Base-by-base conservation (phyloP, 2,329 filamentous ascomycete genomes). In the Penicillium psychrosexuale region DNA sequence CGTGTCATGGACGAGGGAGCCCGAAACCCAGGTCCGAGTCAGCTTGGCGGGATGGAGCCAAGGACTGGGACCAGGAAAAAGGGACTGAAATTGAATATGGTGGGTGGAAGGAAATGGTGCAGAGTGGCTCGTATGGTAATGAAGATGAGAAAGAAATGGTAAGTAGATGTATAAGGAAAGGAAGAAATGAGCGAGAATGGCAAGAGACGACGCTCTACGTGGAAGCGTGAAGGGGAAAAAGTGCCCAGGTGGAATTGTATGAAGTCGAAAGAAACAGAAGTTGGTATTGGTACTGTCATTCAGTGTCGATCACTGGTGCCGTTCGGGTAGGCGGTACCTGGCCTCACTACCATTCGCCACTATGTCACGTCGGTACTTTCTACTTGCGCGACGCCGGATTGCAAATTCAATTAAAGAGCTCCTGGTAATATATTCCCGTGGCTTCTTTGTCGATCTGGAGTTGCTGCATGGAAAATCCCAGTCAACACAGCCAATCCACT, bases 1-100 rank as follows among this genome's bases (percentile, higher is more conserved):
- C 76, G 76, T 75, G 76, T 75, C 77, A 79, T 79, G 72, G 77
- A 75, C 71, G 66, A 77, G 70, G 66, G 68, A 66, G 69, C 69
- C 70, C 65, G 65, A 70, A 65, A 69, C 67, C 71, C 69, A 72
- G 71, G 70, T 73, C 73, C 74, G 67, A 75, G 73, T 76, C 74
- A 69, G 70, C 74, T 76, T 76, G 78, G 77, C 77, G 76, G 71
- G 70, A 72, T 71, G 67, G 67, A 73, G 74, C 74, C 74, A 75
- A 75, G 72, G 72, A 76, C 72, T 71, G 66, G 73, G 72, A 75
- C 73, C 72, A 71, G 71, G 70, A 71, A 66, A 61, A 64, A 65
- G 63, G 61, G 48, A 48, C 56, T 43, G 55, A 57, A 42, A 57
- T 53, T 53, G 47, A 53, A 61, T 53, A 17, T 42, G 37, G 17